phyloP scores from a whole-genome alignment of 345 rosid species.

The Cardamine resedifolia region DNA sequence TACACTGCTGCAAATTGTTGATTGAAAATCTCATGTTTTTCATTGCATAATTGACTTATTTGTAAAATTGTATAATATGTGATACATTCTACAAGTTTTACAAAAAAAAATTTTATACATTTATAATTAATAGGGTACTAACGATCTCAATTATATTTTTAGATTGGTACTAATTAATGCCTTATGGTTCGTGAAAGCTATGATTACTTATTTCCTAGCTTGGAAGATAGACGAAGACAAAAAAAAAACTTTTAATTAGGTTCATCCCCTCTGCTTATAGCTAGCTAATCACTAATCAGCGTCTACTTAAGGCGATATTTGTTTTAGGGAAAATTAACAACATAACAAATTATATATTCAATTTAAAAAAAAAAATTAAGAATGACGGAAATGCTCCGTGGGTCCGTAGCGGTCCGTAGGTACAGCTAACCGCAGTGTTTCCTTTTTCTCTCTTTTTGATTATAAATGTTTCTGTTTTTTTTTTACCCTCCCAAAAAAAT shows the following conservation, averaged over 20 bases:
- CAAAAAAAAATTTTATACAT: no score
- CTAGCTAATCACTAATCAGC: conserved; percentile 25
- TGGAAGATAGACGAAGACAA: conserved; percentile 18
- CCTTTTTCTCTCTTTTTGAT: neutral
- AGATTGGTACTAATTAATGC: neutral
- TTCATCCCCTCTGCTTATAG: conserved; percentile 35
- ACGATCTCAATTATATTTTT: neutral
- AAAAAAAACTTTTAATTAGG: neutral
- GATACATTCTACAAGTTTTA: no score
- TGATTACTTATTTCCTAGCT: neutral
- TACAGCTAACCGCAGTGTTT: conserved; percentile 17
- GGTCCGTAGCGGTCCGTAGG: conserved; percentile 18
- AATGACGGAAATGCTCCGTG: conserved; percentile 21
- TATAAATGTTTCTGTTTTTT: neutral
- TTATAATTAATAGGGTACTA: neutral
- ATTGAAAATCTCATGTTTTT: neutral
- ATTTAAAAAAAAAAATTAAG: neutral
- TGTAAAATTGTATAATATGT: neutral
- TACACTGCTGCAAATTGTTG: conserved; percentile 1
- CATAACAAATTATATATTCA: neutral
- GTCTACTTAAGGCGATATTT: conserved; percentile 11
- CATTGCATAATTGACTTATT: neutral
- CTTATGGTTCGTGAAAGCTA: conserved; percentile 35
- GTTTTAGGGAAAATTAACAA: neutral
- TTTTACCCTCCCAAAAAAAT: no score